Base-by-base conservation (phyloP, 805 yeast species). In the Clavispora phyllophila region DNA sequence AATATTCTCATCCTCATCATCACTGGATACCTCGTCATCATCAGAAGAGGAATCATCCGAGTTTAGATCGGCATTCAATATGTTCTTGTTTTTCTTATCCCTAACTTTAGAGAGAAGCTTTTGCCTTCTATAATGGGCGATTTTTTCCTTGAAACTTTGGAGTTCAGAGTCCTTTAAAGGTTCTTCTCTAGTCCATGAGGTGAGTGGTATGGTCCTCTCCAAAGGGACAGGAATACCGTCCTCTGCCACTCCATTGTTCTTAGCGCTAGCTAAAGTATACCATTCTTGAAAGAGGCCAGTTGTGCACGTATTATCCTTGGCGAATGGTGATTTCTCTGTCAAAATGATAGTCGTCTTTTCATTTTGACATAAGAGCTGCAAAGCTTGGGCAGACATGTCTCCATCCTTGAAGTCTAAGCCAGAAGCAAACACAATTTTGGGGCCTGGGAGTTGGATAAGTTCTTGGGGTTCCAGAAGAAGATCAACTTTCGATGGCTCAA, bases 391-490 rank as follows among this genome's bases (percentile, higher is more conserved):
- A 0, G 87, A 69, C 18, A 76, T 65, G 5, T 82, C 76, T 2
- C 96, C 96, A 34, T 70, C 73, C 36, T 78, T 78, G 28, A 84
- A 58, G 38, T 80, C 81, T 18, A 75, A 70, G 10, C 87, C 90
- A 1, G 91, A 78, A 15, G 87, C 84, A 47, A 91, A 81, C 3
- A 90, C 82, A 39, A 91, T 81, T 57, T 86, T 87, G 0, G 95
- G 85, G 2, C 88, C 87, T 15, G 77, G 68, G 37, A 77, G 62
- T 37, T 66, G 72, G 12, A 64, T 48, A 46, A 87, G 54, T 47
- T 85, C 86, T 42, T 68, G 64, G n/a, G 83, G 70, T 40, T 75
- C 68, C 48, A 78, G 63, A 40, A 81, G 66, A 23, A 70, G 56
- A 55, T 83, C 78, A 46, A 82, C 76, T 56, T 80, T 68, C 22